Evolutionary conservation across 768 basidiomycete genomes (phyloP), one percentile per base, ranked within the genome.

Genomic region (Flagelloscypha sp.): DNA sequence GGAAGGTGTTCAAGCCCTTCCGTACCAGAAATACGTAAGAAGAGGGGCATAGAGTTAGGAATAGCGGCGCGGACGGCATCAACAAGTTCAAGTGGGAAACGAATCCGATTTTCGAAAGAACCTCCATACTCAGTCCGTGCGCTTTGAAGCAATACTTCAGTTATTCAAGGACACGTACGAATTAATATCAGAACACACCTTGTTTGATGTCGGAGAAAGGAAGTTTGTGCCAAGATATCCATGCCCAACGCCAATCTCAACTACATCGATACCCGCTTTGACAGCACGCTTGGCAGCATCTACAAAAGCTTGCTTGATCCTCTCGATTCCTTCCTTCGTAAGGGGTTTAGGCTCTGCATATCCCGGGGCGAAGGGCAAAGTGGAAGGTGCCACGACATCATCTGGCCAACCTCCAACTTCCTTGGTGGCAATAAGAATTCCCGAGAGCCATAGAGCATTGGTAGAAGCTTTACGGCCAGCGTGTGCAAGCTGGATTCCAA

Each of bases 61-160:
- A 84, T 79, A 8, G 65, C 63, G 13, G 61, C 64, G 7, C 85
- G 68, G 1, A 85, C 59, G 3, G 74, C 74, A 32, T 80, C 74
- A 8, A 79, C 70, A 29, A 84, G 61, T 48, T 84, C 74, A 5
- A 83, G 51, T 7, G 68, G 63, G 22, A 88, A 59, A 7, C 82
- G 63, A 12, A 61, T 69, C 13, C 84, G 66, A 48, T 83, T 85
- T 55, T 83, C 79, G 38, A 83, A 71, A 45, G 68, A 72, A 1
- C 83, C 83, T 1, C 81, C 81, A 47, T 82, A 86, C 42, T 71
- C 64, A n/a, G 49, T 82, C 80, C 4, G 69, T 77, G 15, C 79
- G 68, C 43, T 72, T 68, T n/a, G n/a, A n/a, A n/a, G n/a, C n/a
- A n/a, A n/a, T n/a, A n/a, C n/a, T n/a, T n/a, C n/a, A n/a, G n/a